Base-by-base conservation (phyloP, 1,284 basidiomycete genomes). In the Singerocomus rubriflavus region DNA sequence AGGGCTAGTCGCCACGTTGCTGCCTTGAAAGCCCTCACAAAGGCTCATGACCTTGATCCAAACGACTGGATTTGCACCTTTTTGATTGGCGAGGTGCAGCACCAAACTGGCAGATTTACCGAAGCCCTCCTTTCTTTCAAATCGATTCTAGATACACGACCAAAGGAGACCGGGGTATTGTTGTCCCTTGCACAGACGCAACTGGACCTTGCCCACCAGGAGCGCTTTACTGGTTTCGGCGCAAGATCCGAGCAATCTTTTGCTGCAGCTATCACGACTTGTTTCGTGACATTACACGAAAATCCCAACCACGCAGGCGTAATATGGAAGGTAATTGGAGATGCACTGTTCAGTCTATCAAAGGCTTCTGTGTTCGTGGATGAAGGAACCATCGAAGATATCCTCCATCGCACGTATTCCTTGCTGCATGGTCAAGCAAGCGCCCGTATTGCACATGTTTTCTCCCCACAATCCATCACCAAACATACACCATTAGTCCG, bases 1-100 rank as follows among this genome's bases (percentile, higher is more conserved):
- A 86, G 82, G 61, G 88, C 91, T 12, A 95, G 96, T 34, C 82
- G 92, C 30, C 90, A 94, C 57, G 84, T 84, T 11, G 96, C 97
- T 3, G 91, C 93, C 1, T 73, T 98, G 53, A 98, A 97, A 68
- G 88, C 94, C 1, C 82, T 98, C 30, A 73, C 78, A 11, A 85
- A 80, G 46, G 91, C 91, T 0, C 79, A 81, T 11, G 80, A 86
- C 55, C 76, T 96, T 44, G 68, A 78, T 26, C 79, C 85, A 1
- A 68, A 79, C 14, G 86, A 90, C 55, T 99, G 97, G 97, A 78
- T 92, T 59, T 89, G 87, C 55, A 72, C 75, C 8, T 98, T 88
- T 72, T 79, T 92, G 65, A 88, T 93, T 39, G 96, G 86, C 7
- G 88, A 95, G 43, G 90, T 95, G 13, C 85, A 93, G 58, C 79